Evolutionary conservation across 352 stramenopile genomes (phyloP).

Genomic region (Globisporangium camurandrum): DNA sequence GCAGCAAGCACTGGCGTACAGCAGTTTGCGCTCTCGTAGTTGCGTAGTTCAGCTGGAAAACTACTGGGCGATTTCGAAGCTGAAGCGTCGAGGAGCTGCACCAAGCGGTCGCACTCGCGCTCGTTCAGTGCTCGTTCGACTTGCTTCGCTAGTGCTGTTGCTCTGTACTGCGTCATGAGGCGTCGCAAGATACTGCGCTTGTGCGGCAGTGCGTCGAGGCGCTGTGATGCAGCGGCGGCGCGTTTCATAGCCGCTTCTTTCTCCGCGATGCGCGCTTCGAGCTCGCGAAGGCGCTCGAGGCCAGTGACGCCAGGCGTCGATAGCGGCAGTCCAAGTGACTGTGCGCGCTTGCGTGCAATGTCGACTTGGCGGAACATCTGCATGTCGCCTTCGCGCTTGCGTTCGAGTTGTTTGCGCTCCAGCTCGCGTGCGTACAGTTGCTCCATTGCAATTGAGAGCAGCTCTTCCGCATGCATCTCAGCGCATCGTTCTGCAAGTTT

Average conservation of each 20-base stretch:
- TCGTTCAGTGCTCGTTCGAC: conserved; percentile 36
- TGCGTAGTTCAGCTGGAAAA: conserved; percentile 12
- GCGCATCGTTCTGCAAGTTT: conserved; percentile 23
- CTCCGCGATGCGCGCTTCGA: conserved; percentile 26
- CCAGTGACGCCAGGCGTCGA: conserved; percentile 25
- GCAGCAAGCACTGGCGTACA: conserved; percentile 40
- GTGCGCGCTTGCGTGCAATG: conserved; percentile 16
- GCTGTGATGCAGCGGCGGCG: conserved; percentile 18
- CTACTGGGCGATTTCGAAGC: not conserved
- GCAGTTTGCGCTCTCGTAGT: conserved; percentile 49
- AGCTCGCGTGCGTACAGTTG: conserved; percentile 19
- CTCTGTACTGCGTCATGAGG: conserved; percentile 26
- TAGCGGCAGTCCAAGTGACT: conserved; percentile 22
- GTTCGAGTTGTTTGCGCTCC: conserved; percentile 13
- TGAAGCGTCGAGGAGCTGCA: conserved; percentile 27
- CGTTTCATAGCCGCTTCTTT: conserved; percentile 23
- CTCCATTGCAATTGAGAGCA: conserved; percentile 36
- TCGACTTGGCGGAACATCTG: conserved; percentile 22
- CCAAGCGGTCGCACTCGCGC: conserved; percentile 28
- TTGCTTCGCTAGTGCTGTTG: conserved; percentile 27
- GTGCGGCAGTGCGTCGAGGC: conserved; percentile 35
- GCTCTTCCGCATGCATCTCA: conserved; percentile 50
- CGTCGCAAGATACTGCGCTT: conserved; percentile 21
- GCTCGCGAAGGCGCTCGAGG: conserved; percentile 18
- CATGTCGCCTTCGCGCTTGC: conserved; percentile 32